These are phyloP conservation scores for Corymbia calophylla DNA, from an alignment of 441 rosid genomes.

Conservation along the genomic window DNA sequence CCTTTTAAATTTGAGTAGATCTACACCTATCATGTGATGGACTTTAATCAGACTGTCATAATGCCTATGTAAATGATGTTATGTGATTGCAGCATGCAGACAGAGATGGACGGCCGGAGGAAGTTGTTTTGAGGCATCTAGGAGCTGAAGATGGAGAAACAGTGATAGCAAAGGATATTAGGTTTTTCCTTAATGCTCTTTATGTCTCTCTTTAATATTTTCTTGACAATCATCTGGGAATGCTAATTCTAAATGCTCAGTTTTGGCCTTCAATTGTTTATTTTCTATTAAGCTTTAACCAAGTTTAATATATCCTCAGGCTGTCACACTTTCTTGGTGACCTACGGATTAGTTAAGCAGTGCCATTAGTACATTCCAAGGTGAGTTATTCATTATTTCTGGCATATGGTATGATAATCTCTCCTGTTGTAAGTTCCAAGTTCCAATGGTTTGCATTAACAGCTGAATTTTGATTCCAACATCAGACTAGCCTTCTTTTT, in stretches of 20 bases:
- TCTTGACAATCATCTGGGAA: not conserved
- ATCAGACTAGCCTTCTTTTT: not conserved
- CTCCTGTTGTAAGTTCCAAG: not conserved
- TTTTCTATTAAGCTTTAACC: not conserved
- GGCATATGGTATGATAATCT: not conserved
- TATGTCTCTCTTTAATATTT: not conserved
- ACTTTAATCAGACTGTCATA: not conserved
- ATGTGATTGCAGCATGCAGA: constrained; percentile 59
- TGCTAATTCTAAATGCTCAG: not conserved
- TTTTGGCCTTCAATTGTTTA: not conserved
- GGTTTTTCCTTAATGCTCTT: constrained; percentile 19
- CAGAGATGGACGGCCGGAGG: constrained; percentile 72
- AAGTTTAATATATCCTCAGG: constrained; percentile 30
- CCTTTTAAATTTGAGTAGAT: not conserved
- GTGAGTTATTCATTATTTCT: not conserved
- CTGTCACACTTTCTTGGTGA: constrained; percentile 59
- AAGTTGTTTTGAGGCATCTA: constrained; percentile 60
- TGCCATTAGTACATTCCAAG: not conserved
- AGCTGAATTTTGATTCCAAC: not conserved
- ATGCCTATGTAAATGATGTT: not conserved
- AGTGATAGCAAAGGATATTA: constrained; percentile 53
- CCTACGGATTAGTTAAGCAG: constrained; percentile 40
- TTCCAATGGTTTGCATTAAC: not conserved
- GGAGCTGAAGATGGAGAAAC: constrained; percentile 59
- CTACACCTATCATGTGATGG: not conserved